Base-by-base conservation (phyloP, 2,329 filamentous ascomycete species). In the Diatrype stigma region DNA sequence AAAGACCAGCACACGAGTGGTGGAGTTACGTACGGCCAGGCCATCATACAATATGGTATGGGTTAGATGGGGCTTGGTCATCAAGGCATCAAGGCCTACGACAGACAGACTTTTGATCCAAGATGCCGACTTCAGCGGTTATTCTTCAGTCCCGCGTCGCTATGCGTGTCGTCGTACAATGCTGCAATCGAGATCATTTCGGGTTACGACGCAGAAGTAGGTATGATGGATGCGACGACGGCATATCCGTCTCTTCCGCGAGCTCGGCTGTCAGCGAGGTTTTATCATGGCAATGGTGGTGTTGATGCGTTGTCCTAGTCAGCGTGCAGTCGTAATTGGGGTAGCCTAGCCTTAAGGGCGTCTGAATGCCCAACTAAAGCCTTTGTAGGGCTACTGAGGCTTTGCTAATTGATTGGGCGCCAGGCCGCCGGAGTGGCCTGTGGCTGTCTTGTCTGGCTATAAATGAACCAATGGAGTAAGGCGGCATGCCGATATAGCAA, bases 271-370 rank as follows among this genome's bases (percentile, higher is more conserved):
- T 57, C 55, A 54, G 51, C 56, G 49, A 50, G 51, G 51, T 48
- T 50, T 49, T 46, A 49, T 51, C 51, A 56, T 55, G 37, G 49
- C 55, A 54, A 63, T 64, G 60, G 65, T 70, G 68, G 60, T 67
- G 63, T 64, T 67, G 67, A 71, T 79, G 76, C 69, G 76, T 73
- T 79, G 76, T 79, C 70, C 75, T 74, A 67, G 62, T 55, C 40
- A 44, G 7, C 14, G 40, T 44, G 45, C 50, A 54, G 50, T 47
- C 59, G 61, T 53, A 62, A 58, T 54, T 51, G 58, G 63, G 63
- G 60, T 63, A 59, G 67, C 66, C 67, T 65, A 70, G 73, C 69
- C 70, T 71, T 62, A 71, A 70, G 52, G 67, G 70, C 69, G 72
- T 67, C 67, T 74, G 70, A 66, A 62, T 76, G 71, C 75, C 76